phyloP scores from a whole-genome alignment of 2,329 filamentous ascomycete species.

The Microascus cirrosus region DNA sequence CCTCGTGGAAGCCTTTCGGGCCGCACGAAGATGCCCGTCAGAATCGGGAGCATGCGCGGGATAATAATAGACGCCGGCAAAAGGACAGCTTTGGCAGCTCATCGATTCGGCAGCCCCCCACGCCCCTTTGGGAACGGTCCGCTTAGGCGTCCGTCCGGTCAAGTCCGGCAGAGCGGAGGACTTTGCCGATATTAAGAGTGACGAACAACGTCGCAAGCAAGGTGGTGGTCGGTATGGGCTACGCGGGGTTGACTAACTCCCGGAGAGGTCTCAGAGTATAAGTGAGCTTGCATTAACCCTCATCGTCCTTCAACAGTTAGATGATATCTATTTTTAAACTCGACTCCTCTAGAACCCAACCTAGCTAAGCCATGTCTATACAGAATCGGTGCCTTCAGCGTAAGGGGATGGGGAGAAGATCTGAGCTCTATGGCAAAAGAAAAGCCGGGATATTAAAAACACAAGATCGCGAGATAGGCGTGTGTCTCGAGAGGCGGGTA shows the following conservation, averaged over 20 bases:
- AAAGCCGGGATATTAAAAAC: background rate
- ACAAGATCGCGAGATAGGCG: background rate
- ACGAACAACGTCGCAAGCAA: too few species aligned
- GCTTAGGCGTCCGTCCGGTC: background rate
- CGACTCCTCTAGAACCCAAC: background rate
- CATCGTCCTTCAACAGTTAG: background rate
- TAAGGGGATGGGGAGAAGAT: background rate
- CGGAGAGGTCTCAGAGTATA: background rate
- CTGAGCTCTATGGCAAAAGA: background rate
- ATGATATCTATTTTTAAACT: background rate
- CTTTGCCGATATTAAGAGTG: background rate
- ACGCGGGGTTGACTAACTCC: background rate
- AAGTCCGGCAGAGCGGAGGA: background rate
- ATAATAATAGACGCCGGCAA: too few species aligned
- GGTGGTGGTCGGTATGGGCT: background rate
- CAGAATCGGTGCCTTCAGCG: background rate
- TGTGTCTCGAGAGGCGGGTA: background rate
- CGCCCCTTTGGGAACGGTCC: background rate
- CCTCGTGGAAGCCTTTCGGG: too few species aligned
- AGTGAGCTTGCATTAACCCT: background rate
- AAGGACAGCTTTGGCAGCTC: too few species aligned
- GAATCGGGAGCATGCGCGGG: too few species aligned
- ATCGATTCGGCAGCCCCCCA: background rate
- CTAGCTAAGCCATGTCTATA: background rate
- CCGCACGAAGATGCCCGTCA: too few species aligned